Evolutionary conservation across 768 basidiomycete species (phyloP), one percentile per base, ranked within the genome.

Genomic region (Kwoniella mangroviensis): DNA sequence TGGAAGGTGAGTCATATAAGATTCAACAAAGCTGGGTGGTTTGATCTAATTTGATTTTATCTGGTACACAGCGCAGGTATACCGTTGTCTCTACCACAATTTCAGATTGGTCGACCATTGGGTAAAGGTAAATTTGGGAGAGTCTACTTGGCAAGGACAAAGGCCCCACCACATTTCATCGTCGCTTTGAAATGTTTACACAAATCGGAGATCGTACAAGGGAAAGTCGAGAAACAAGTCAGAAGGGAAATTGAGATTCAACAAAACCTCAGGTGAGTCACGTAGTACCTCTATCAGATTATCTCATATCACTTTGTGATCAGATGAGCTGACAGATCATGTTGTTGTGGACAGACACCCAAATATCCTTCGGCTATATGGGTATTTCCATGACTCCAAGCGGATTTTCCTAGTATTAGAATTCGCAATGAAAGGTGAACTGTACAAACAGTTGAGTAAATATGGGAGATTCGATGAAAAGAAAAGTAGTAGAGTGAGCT

Each of bases 91-190:
- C 85, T 98, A 4, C 88, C 88, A 68, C 87, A 90, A 64, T 97
- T 99, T 76, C 93, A 97, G 72, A 96, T 98, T 78, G 96, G 97
- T 19, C 89, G 94, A 12, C 94, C 94, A 3, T 87, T 99, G 1
- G 97, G 97, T n/a, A 98, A 98, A 82, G 97, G 97, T 56, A 98
- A 98, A 85, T 99, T 98, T 76, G 97, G 97, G 0, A 91, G 94
- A 2, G 97, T 99, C 26, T 98, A 99, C 86, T 95, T 98, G 90
- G 94, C 96, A 55, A 89, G 95, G 61, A 98, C 96, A 21, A 96
- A 95, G 83, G 83, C 85, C 69, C 88, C 90, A 69, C 93, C 94
- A 1, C 88, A 90, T 69, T 98, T 92, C 86, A 96, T 98, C 81
- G 89, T 98, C 77, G 96, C 96, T 1, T 89, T 98, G 84, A 98